Base-by-base conservation (phyloP, 306 rosid species). In the Casuarina glauca region DNA sequence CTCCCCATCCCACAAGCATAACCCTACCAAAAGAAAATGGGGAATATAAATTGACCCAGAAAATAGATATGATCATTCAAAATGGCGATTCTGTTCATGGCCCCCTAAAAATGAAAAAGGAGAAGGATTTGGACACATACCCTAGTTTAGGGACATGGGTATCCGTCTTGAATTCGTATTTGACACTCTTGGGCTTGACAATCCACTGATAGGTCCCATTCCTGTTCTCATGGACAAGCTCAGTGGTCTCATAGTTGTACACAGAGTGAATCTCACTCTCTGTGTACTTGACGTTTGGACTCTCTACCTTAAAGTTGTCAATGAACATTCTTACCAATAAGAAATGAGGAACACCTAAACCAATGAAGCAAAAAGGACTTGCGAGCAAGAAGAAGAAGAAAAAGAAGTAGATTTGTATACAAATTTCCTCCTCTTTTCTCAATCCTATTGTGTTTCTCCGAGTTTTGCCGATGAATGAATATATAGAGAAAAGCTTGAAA, bases 1-100 rank as follows among this genome's bases (percentile, higher is more conserved):
- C 99, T 44, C 97, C 97, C 97, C 99, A 95, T 1, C 98, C 98
- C 46, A 95, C 98, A 69, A 95, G 98, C 97, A 95, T 87, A 72
- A 92, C 97, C 87, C 98, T 95, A 41, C 32, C 50, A 66, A 26
- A 44, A 58, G 42, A 20, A 43, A 74, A 9, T n/a, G 11, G n/a
- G 60, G n/a, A 58, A 35, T 17, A 43, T 9, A 68, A 0, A 51
- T 50, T 3, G 38, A 81, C 20, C 9, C 43, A 74, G 74, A 44
- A 69, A 52, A 20, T 9, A 46, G 61, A 11, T 20, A 53, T 26
- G 6, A 66, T 7, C 43, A 5, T 39, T 9, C 16, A 66, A 48
- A 66, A 41, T 17, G 71, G 41, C n/a, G 2, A 26, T 1, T 48
- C 11, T 9, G 12, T 48, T 3, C 8, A 38, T 16, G 16, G 11